Conservation (phyloP, 371 early-diverging fungal species). For the Rhizomucor miehei region DNA sequence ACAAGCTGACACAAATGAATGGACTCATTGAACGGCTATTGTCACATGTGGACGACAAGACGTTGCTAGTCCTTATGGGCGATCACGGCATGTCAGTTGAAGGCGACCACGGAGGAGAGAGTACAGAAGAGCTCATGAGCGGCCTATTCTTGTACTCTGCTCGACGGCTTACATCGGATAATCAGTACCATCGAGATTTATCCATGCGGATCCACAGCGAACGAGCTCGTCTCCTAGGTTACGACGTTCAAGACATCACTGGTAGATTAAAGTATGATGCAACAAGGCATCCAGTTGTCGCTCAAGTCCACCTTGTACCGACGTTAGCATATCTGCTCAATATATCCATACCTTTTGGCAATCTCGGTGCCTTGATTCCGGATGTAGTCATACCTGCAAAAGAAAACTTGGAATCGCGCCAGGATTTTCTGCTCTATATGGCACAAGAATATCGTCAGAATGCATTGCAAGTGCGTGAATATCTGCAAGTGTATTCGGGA, state of each 20-base stretch:
- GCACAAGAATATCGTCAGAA: conserved; percentile 65
- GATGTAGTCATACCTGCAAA: conserved; percentile 45
- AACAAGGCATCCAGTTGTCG: conserved; percentile 37
- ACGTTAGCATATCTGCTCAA: conserved; percentile 71
- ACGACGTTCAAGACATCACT: conserved; percentile 17
- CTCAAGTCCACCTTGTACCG: conserved; percentile 87
- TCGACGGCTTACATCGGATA: conserved; percentile 28
- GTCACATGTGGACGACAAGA: conserved; percentile 73
- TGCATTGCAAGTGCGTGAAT: conserved; percentile 75
- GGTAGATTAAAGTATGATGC: conserved; percentile 26
- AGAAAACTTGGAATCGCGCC: not conserved
- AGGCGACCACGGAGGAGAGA: conserved; percentile 98
- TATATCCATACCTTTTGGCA: conserved; percentile 83
- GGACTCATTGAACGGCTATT: conserved; percentile 67
- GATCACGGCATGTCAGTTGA: conserved; percentile 99
- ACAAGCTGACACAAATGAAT: conserved; percentile 85
- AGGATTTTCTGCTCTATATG: conserved; percentile 45
- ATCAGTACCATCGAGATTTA: conserved; percentile 7
- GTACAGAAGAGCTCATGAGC: conserved; percentile 83
- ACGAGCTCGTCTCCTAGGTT: conserved; percentile 19
- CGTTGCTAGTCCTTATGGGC: conserved; percentile 91
- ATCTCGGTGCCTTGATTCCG: conserved; percentile 81
- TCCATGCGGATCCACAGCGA: conserved; percentile 22
- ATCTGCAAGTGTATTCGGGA: conserved; percentile 53
- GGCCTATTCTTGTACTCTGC: conserved; percentile 78